phyloP scores from a whole-genome alignment of 1,139 yeast genomes.

The Oligophagozyma castellii region DNA sequence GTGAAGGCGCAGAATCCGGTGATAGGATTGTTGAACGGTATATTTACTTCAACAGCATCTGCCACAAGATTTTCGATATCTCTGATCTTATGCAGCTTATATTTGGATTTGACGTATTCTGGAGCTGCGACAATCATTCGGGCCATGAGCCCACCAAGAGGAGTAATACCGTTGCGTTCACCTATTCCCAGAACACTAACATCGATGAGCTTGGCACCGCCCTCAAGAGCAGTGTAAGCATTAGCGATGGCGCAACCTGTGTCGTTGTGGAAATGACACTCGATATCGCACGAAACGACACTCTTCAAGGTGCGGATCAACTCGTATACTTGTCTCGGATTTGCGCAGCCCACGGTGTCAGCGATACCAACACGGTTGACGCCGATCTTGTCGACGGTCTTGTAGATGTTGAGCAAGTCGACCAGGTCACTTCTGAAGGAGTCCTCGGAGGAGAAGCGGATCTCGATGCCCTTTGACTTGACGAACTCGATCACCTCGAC shows the following conservation, averaged over 20 bases:
- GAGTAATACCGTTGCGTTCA: constrained; percentile 97
- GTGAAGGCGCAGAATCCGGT: constrained; percentile 99
- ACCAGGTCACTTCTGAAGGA: constrained; percentile 95
- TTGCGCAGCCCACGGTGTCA: constrained; percentile 97
- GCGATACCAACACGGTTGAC: constrained; percentile 99
- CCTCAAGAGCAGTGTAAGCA: constrained; percentile 96
- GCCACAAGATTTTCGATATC: constrained; percentile 94
- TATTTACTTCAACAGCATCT: constrained; percentile 91
- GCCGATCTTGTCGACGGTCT: constrained; percentile 94
- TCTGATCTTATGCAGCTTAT: constrained; percentile 90
- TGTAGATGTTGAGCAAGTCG: constrained; percentile 85
- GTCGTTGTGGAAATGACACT: constrained; percentile 98
- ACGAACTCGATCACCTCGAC: constrained; percentile 95
- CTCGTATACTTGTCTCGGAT: constrained; percentile 97
- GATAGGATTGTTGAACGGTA: constrained; percentile 97
- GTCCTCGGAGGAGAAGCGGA: constrained; percentile 93
- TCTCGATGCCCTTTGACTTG: constrained; percentile 93
- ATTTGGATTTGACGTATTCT: constrained; percentile 88
- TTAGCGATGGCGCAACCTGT: constrained; percentile 99
- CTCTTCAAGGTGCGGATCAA: constrained; percentile 85
- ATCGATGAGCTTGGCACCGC: constrained; percentile 91
- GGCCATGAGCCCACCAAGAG: constrained; percentile 96
- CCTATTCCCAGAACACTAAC: constrained; percentile 96
- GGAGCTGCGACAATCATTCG: constrained; percentile 98
- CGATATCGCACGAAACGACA: constrained; percentile 93